phyloP scores from a whole-genome alignment of 78 protist species.

The Ministeria vibrans region DNA sequence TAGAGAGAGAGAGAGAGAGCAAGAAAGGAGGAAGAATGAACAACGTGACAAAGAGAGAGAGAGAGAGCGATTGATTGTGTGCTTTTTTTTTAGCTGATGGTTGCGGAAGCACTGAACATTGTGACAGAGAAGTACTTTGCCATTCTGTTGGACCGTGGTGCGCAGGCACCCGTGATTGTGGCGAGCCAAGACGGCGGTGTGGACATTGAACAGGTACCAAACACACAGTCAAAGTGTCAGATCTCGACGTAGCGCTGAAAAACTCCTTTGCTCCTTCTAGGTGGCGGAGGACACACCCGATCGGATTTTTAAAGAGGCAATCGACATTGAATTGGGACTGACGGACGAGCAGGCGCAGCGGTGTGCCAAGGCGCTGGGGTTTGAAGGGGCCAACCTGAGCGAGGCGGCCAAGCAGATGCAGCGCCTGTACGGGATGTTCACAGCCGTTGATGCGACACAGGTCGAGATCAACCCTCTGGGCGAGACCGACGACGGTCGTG shows the following conservation, averaged over 20 bases:
- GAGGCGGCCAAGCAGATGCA: conserved; percentile 39
- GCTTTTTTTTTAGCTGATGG: neutral
- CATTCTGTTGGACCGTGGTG: conserved; percentile 82
- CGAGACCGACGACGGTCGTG: conserved; percentile 54
- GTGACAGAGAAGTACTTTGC: conserved; percentile 88
- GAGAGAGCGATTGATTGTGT: neutral
- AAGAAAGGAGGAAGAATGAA: too few relatives aligned
- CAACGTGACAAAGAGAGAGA: too few relatives aligned
- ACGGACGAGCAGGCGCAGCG: neutral
- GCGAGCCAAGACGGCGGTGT: conserved; percentile 79
- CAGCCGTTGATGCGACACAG: conserved; percentile 67
- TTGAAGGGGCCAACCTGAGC: neutral
- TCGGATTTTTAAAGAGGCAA: conserved; percentile 58
- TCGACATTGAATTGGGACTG: conserved; percentile 58
- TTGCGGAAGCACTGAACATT: conserved; percentile 18
- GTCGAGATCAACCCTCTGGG: conserved; percentile 96
- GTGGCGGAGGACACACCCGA: conserved; percentile 58
- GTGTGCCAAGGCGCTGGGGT: neutral
- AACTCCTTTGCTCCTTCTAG: neutral
- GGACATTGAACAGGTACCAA: conserved; percentile 89
- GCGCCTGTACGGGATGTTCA: conserved; percentile 67
- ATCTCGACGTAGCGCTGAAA: conserved; percentile 77
- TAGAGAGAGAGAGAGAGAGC: too few relatives aligned
- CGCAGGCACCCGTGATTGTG: conserved; percentile 30
- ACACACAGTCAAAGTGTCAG: conserved; percentile 84